Evolutionary conservation across 176 grass and related monocot species (phyloP), one percentile per base, ranked within the genome.

Genomic region (Guadua angustifolia): DNA sequence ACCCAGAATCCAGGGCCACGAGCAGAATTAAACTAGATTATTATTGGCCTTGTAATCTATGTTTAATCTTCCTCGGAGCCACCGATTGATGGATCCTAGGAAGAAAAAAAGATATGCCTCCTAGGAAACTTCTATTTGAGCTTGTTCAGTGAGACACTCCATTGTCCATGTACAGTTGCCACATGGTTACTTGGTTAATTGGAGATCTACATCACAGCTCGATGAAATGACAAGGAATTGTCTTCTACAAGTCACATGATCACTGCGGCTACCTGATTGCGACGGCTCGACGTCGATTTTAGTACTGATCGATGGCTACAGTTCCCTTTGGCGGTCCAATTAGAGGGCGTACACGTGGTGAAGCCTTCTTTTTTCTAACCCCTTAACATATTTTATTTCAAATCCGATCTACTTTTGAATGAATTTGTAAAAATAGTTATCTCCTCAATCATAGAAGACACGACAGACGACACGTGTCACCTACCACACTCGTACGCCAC

Each of bases 51-150:
- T 79, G 73, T 52, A 83, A 83, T 79, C 74, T 72, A 86, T 79
- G 67, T 16, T 74, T 67, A 74, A 78, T 79, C 88, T 66, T 83
- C 84, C 73, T 86, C 7, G 84, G 74, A 68, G 49, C 59, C 57
- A 39, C 79, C 73, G 71, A 84, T 61, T 50, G 88, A 86, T 82
- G 71, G 45, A 59, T 66, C 83, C 66, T 46, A 90, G 79, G 83
- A 89, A 65, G 10, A 14, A 46, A 8, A 22, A 46, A 8, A 32
- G 19, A 82, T 7, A 89, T 73, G 73, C 33, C 58, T 83, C 55
- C 36, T 66, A 79, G 58, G 87, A 61, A 75, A 85, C 82, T 85
- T 89, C 62, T 42, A 81, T n/a, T 32, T 63, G 39, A 59, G 26
- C 2, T 35, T 26, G 69, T 81, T 74, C 73, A 46, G 19, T 38